A percentile compares a stretch with the other conserved stretches of the same genome.
phyloP scores from a whole-genome alignment of 148 eudicot species.

The Rhododendron williamsianum region DNA sequence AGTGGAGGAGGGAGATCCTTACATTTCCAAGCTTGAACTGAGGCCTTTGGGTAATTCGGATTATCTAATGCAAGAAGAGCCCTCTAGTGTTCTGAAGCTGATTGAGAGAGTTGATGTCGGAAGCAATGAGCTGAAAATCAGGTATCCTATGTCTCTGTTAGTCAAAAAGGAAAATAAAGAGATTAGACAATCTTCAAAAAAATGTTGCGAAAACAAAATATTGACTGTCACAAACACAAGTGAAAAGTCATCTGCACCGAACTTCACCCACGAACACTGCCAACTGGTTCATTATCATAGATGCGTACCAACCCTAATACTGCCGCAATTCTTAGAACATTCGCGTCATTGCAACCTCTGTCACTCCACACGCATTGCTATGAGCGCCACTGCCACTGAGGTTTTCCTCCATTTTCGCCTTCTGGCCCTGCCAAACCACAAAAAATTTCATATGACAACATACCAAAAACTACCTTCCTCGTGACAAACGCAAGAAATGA shows the following conservation, averaged over 20 bases:
- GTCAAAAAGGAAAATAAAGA: background rate
- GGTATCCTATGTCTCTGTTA: constrained; percentile 13
- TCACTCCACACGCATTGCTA: background rate
- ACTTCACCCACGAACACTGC: background rate
- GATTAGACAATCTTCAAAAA: background rate
- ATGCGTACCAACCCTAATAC: background rate
- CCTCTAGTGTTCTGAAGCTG: constrained; percentile 21
- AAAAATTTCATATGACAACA: background rate
- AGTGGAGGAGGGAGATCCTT: constrained; percentile 21
- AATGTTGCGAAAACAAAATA: background rate
- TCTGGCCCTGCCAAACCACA: background rate
- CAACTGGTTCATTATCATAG: background rate
- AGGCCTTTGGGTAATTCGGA: constrained; percentile 22
- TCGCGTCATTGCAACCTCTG: background rate
- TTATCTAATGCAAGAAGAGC: constrained; percentile 13
- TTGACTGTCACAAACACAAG: background rate
- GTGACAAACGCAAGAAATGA: background rate
- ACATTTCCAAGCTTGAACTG: constrained; percentile 34
- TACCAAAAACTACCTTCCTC: background rate
- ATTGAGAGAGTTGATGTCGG: constrained; percentile 34
- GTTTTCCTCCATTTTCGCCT: background rate
- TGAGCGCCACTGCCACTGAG: background rate
- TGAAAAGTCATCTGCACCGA: background rate
- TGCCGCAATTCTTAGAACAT: background rate
- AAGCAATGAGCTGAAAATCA: constrained; percentile 23